A percentile compares a stretch with the other conserved stretches of the same genome.
Conservation (phyloP, 179 eudicot species). For the Spinacia oleracea region DNA sequence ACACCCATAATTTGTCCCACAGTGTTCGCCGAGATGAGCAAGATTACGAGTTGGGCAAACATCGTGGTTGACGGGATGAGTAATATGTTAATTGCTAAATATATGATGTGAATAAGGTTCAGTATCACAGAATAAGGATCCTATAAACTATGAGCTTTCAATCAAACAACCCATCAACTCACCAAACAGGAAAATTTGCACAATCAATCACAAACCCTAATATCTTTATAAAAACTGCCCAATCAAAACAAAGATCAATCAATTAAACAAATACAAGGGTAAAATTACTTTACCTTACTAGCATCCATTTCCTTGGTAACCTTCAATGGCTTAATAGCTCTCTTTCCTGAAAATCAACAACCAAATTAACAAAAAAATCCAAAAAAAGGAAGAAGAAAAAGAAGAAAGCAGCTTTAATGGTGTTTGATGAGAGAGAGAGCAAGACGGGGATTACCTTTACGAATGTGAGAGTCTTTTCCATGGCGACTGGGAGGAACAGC, state of each 20-base stretch:
- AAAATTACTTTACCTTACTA: slow-evolving; percentile 41
- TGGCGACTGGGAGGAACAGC: slow-evolving; percentile 65
- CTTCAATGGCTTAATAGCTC: slow-evolving; percentile 67
- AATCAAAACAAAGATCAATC: background rate
- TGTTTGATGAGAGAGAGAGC: background rate
- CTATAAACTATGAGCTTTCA: background rate
- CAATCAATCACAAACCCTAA: background rate
- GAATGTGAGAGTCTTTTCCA: slow-evolving; percentile 59
- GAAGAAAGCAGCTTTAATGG: background rate
- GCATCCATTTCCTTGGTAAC: slow-evolving; percentile 63
- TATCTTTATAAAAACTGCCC: no score
- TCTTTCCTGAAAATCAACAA: slow-evolving; percentile 53
- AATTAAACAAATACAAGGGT: background rate
- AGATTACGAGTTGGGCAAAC: background rate
- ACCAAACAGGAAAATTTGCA: background rate
- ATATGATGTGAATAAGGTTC: background rate
- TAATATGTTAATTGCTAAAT: no score
- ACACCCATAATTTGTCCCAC: background rate
- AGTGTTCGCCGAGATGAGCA: background rate
- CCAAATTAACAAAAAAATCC: background rate
- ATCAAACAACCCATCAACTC: background rate
- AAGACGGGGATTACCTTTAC: slow-evolving; percentile 50
- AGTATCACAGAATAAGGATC: background rate
- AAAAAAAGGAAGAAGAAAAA: no score
- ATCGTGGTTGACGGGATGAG: no score